Conservation (phyloP, 768 basidiomycete genomes). For the Sporobolomyces roseus region DNA sequence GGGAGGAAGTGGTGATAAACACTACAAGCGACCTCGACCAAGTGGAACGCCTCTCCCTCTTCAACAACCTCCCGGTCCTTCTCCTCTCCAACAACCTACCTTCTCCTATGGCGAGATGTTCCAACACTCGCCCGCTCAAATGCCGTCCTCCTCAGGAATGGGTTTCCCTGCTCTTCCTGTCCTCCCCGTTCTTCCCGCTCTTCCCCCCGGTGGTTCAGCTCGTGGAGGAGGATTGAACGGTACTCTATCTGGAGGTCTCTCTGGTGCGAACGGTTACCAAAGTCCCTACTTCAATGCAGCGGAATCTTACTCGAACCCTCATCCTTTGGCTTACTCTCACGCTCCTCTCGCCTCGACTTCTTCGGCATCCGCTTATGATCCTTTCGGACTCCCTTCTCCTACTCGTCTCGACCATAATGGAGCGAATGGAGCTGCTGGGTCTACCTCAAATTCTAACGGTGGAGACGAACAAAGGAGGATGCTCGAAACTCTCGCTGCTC, state of each 20-base stretch:
- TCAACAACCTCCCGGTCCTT: not conserved
- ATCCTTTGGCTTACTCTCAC: not conserved
- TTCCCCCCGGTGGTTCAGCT: not conserved
- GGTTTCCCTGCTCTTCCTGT: not conserved
- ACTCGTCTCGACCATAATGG: constrained; percentile 4
- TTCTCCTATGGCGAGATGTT: constrained; percentile 14
- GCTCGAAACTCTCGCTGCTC: constrained; percentile 22
- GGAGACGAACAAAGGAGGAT: constrained; percentile 7
- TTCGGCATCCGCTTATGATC: constrained; percentile 1
- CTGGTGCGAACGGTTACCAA: constrained; percentile 10
- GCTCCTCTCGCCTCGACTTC: constrained; percentile 3
- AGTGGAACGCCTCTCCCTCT: not conserved
- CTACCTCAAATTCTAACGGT: not conserved
- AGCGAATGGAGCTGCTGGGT: not conserved
- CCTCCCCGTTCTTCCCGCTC: constrained; percentile 7
- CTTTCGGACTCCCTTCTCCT: constrained; percentile 13
- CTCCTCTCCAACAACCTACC: not conserved
- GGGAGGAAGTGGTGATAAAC: not conserved
- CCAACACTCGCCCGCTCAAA: no score
- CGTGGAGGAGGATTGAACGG: constrained; percentile 9
- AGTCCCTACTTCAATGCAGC: constrained; percentile 13
- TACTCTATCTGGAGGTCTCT: constrained; percentile 5
- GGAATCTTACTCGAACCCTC: constrained; percentile 1
- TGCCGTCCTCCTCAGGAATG: no score
- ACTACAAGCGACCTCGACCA: constrained; percentile 8